phyloP scores from a whole-genome alignment of 768 basidiomycete species.

The Termitomyces sp. region DNA sequence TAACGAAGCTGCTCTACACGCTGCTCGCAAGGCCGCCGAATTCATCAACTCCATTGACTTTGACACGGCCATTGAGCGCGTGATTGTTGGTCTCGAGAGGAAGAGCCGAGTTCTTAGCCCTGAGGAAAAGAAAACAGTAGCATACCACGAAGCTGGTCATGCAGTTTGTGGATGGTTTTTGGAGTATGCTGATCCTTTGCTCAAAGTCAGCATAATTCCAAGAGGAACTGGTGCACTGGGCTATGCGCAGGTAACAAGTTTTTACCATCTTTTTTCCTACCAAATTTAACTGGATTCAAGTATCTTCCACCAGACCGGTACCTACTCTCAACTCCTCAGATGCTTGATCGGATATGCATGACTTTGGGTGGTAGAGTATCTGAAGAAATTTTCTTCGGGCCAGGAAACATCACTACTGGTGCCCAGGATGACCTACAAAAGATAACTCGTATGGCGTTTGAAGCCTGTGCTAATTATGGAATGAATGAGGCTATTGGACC shows the following conservation, averaged over 20 bases:
- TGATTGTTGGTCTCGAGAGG: slow-evolving; percentile 94
- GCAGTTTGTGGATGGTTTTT: slow-evolving; percentile 98
- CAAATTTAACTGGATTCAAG: slow-evolving; percentile 28
- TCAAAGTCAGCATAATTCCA: slow-evolving; percentile 98
- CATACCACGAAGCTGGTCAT: slow-evolving; percentile 98
- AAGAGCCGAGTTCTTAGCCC: slow-evolving; percentile 90
- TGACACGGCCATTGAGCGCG: slow-evolving; percentile 96
- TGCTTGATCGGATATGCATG: slow-evolving; percentile 96
- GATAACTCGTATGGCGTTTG: slow-evolving; percentile 97
- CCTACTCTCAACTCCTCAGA: slow-evolving; percentile 91
- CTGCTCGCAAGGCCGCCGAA: slow-evolving; percentile 81
- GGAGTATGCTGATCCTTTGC: slow-evolving; percentile 92
- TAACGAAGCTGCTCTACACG: slow-evolving; percentile 95
- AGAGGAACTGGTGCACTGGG: slow-evolving; percentile 93
- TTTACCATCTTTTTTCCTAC: slow-evolving; percentile 7
- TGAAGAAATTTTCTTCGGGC: slow-evolving; percentile 96
- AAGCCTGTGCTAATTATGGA: slow-evolving; percentile 92
- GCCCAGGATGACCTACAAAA: slow-evolving; percentile 98
- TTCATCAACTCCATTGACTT: slow-evolving; percentile 82
- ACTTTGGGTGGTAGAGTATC: slow-evolving; percentile 96
- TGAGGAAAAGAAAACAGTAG: slow-evolving; percentile 98
- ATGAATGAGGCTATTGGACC: slow-evolving; percentile 96
- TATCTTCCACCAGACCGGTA: slow-evolving; percentile 96
- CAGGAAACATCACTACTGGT: slow-evolving; percentile 91
- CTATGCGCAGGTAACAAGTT: slow-evolving; percentile 76